Base-by-base conservation (phyloP, 257 asterid species). In the Prunella vulgaris region DNA sequence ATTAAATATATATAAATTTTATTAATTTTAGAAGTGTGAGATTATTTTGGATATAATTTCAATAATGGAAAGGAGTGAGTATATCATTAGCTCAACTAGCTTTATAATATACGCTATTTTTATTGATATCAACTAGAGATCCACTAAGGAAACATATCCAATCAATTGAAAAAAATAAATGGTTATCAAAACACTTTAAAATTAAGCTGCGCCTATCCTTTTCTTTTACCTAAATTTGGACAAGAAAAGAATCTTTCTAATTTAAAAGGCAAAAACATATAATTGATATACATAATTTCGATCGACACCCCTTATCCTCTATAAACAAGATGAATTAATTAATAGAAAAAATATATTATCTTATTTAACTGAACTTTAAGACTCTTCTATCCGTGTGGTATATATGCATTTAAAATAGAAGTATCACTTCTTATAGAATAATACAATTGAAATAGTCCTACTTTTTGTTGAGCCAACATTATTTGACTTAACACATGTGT, bases 401-500 rank as follows among this genome's bases (percentile, higher is more conserved):
- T 51, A 51, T 51, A 12, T 25, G 35, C 3, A 20, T 18, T 21
- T 58, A 15, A 27, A 58, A 27, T 54, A n/a, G n/a, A n/a, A 22
- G 18, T 20, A 5, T 18, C 24, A 51, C 10, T 54, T 54, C 4
- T 12, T 10, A 57, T 57, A 21, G 30, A 57, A 57, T 5, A 10
- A 27, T 58, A 2, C 42, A 6, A 58, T n/a, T 28, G 6, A 18
- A 3, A 53, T 5, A 4, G 14, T 62, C 25, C 33, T 14, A 37
- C 9, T 60, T 61, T 13, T 30, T 33, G 15, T 21, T 0, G 37
- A 40, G 76, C 64, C 75, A 44, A 12, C 69, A 46, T 63, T 18
- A 46, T 30, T 64, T 64, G 79, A 78, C 81, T 18, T 54, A 38
- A 25, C 24, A 48, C 72, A 22, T 27, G 71, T 60, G 52, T 33